Percentiles rank a stretch among this genome's conserved stretches.
Evolutionary conservation across 1,139 yeast genomes (phyloP).

Genomic region (Protomyces lactucae-debilis): DNA sequence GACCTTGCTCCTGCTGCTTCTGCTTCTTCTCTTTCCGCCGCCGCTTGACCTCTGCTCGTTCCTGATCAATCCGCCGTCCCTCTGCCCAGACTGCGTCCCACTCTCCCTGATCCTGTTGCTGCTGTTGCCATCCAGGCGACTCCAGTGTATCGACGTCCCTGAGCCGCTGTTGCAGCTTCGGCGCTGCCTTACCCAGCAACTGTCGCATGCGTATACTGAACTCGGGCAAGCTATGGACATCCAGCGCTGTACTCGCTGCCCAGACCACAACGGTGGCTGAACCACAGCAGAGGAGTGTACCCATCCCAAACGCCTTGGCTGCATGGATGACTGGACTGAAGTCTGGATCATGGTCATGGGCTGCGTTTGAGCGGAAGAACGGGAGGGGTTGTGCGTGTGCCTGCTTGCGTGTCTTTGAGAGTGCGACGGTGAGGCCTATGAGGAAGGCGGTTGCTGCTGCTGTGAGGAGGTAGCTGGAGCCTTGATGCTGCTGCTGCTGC

Average conservation of each 20-base stretch:
- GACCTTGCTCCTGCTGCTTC: background rate
- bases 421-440: slow-evolving; percentile 9
- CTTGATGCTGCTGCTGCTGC: background rate
- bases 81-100: slow-evolving; percentile 19
- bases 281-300: slow-evolving; percentile 10
- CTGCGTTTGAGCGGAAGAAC: slow-evolving; percentile 11
- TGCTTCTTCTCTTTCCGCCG: slow-evolving; percentile 5
- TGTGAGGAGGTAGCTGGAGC: slow-evolving; percentile 7
- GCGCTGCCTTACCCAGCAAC: slow-evolving; percentile 2
- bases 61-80: slow-evolving; percentile 17
- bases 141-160: slow-evolving; percentile 2
- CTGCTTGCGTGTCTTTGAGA: background rate
- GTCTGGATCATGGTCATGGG: background rate
- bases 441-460: slow-evolving; percentile 16
- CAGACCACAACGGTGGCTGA: slow-evolving; percentile 10
- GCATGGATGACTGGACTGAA: slow-evolving; percentile 25
- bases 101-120: background rate
- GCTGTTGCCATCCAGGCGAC: background rate
- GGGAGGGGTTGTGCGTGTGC: background rate
- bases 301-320: slow-evolving; percentile 21
- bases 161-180: background rate
- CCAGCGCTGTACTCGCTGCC: slow-evolving; percentile 1
- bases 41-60: slow-evolving; percentile 16
- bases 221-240: slow-evolving; percentile 11
- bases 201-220: slow-evolving; percentile 15